A percentile compares a stretch with the other conserved stretches of the same genome.
Conservation (phyloP, 2,329 filamentous ascomycete species). For the Fusarium fracticaudum region DNA sequence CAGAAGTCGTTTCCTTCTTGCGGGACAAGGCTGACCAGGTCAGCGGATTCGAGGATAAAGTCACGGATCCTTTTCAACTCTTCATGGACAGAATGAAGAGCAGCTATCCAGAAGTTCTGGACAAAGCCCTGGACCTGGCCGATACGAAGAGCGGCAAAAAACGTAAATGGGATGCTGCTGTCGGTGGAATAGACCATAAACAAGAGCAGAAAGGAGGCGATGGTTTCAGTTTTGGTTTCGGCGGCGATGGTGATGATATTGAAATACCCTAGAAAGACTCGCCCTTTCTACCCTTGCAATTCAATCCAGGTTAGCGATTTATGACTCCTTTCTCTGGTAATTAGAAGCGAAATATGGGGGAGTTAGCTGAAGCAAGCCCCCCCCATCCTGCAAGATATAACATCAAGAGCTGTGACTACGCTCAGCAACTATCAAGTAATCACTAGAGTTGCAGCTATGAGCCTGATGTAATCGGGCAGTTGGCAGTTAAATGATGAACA, state of each 20-base stretch:
- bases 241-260: conserved; percentile 55
- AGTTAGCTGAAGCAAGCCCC: neutral
- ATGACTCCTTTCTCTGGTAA: neutral
- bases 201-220: conserved; percentile 45
- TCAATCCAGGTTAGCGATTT: neutral
- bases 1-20: conserved; percentile 81
- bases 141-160: conserved; percentile 74
- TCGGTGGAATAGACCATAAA: conserved; percentile 53
- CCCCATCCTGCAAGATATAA: neutral
- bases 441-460: neutral
- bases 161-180: conserved; percentile 86
- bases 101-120: conserved; percentile 72
- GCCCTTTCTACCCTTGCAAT: neutral
- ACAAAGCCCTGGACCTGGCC: conserved; percentile 71
- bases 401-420: neutral
- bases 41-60: conserved; percentile 80
- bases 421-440: neutral
- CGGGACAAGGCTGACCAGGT: conserved; percentile 85
- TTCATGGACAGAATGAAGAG: conserved; percentile 76
- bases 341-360: neutral
- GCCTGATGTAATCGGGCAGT: neutral
- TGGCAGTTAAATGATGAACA: conserved; percentile 1
- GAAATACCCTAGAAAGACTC: conserved; percentile 53
- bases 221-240: conserved; percentile 66
- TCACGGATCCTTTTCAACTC: conserved; percentile 76